Conservation (phyloP, 2,329 filamentous ascomycete species). For the Ceratocystis diversiconidia region DNA sequence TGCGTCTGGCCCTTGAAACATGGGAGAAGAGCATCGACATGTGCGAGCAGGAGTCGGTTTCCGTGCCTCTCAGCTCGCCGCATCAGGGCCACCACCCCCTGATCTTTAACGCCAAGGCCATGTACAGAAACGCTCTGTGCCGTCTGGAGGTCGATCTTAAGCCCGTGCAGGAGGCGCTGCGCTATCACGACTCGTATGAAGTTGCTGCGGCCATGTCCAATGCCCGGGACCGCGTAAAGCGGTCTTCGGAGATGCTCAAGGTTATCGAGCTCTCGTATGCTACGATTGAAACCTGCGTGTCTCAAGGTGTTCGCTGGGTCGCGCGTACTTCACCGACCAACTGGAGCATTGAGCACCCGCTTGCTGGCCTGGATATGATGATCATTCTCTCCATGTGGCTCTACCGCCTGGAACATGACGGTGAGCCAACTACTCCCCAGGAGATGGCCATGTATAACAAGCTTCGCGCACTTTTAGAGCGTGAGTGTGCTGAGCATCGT, state of each 20-base stretch:
- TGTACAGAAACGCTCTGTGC: conserved; percentile 86
- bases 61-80: conserved; percentile 80
- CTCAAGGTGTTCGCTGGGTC: conserved; percentile 93
- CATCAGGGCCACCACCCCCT: conserved; percentile 82
- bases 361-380: conserved; percentile 93
- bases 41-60: conserved; percentile 79
- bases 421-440: conserved; percentile 67
- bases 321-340: conserved; percentile 95
- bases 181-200: conserved; percentile 94
- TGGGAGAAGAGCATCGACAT: conserved; percentile 94
- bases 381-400: conserved; percentile 96
- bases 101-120: conserved; percentile 94
- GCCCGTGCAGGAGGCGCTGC: conserved; percentile 85
- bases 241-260: conserved; percentile 94
- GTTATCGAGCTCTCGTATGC: conserved; percentile 96
- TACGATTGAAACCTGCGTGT: conserved; percentile 88
- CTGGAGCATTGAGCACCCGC: conserved; percentile 96
- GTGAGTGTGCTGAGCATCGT: conserved; percentile 31
- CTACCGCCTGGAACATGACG: conserved; percentile 97
- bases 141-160: conserved; percentile 92
- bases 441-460: conserved; percentile 86
- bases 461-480: conserved; percentile 71
- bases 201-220: conserved; percentile 94
- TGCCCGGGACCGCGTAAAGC: conserved; percentile 83
- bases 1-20: conserved; percentile 88